phyloP scores from a whole-genome alignment of 2,329 filamentous ascomycete genomes.

The Sporothrix curviconia region DNA sequence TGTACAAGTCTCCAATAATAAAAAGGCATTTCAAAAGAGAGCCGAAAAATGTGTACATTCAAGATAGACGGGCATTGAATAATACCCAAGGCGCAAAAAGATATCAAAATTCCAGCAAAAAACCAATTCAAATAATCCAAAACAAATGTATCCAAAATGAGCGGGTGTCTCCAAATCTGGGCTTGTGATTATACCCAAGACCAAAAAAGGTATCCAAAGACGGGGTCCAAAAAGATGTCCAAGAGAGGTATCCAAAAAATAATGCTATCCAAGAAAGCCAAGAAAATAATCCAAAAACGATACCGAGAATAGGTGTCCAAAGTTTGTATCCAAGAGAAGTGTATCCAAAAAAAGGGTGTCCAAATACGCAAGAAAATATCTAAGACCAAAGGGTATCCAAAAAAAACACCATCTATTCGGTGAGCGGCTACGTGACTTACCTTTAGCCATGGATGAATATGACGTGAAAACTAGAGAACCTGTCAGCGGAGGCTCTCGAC shows the following conservation, averaged over 20 bases:
- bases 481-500: constrained; percentile 2
- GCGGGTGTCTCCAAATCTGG: too few relatives aligned
- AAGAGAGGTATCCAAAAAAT: neutral
- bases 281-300: neutral
- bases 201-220: too few relatives aligned
- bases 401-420: neutral
- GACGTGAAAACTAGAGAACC: neutral
- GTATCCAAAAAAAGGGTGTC: neutral
- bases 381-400: neutral
- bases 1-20: too few relatives aligned
- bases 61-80: too few relatives aligned
- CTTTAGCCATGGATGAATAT: neutral
- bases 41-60: too few relatives aligned
- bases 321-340: neutral
- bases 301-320: neutral
- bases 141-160: too few relatives aligned
- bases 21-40: too few relatives aligned
- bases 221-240: too few relatives aligned
- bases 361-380: neutral
- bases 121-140: too few relatives aligned
- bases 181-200: too few relatives aligned
- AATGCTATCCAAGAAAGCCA: neutral
- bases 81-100: too few relatives aligned
- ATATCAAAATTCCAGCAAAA: too few relatives aligned
- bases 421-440: neutral